Evolutionary conservation across 306 rosid genomes (phyloP).

Genomic region (Acacia melanoxylon): DNA sequence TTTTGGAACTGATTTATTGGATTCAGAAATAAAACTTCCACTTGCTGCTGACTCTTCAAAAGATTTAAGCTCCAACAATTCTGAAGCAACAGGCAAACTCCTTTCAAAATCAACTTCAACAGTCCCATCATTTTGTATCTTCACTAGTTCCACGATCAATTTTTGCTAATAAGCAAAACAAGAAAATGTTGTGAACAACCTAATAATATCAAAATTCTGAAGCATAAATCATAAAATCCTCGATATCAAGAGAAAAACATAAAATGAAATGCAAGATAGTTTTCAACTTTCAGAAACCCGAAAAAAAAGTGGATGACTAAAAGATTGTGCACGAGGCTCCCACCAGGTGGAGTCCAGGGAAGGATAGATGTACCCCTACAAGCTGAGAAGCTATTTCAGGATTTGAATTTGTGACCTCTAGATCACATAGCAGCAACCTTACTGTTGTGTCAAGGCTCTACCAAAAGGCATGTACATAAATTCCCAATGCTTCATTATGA

Average conservation of each 20-base stretch:
- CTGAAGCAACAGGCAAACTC: conserved; percentile 61
- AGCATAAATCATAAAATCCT: neutral
- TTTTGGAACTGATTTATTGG: conserved; percentile 54
- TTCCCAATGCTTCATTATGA: too few relatives aligned
- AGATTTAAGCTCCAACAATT: conserved; percentile 61
- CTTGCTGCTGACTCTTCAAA: conserved; percentile 39
- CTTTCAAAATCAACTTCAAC: conserved; percentile 67
- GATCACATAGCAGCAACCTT: too few relatives aligned
- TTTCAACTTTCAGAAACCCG: too few relatives aligned
- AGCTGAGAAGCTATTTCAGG: too few relatives aligned
- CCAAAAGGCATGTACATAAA: neutral
- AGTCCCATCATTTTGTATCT: conserved; percentile 81
- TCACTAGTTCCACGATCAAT: conserved; percentile 58
- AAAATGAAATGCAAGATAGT: neutral
- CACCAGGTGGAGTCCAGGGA: too few relatives aligned
- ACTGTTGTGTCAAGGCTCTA: neutral
- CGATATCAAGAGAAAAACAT: neutral
- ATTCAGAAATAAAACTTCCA: conserved; percentile 38
- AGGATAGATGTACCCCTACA: too few relatives aligned
- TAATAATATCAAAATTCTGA: neutral
- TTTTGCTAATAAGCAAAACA: conserved; percentile 55
- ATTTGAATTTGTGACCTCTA: too few relatives aligned
- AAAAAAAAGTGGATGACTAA: neutral
- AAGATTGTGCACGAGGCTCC: neutral
- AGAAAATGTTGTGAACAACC: conserved; percentile 21